Base-by-base conservation (phyloP, 2,329 filamentous ascomycete species). In the Penicillium sumatraense region DNA sequence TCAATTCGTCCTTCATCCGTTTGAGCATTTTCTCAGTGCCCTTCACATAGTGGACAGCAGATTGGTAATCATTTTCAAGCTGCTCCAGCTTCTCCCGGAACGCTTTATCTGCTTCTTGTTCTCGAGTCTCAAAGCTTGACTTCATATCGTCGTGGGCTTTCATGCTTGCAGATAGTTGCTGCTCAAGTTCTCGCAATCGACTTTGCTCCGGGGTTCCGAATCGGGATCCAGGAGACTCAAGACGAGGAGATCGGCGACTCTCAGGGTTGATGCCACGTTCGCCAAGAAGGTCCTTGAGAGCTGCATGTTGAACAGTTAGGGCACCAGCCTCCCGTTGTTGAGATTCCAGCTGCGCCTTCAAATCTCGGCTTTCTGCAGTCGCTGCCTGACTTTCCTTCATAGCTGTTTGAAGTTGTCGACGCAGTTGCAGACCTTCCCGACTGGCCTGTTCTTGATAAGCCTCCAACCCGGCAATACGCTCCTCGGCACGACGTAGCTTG, bases 21-120 rank as follows among this genome's bases (percentile, higher is more conserved):
- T 95, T 93, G 46, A 99, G 85, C 92, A 99, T 97, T 83, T 97
- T 98, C 76, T 99, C 95, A 1, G 95, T 98, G 55, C 95, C 95
- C 75, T 96, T 96, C 64, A 99, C 91, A 69, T 99, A 99, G 75
- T 97, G 95, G 47, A 98, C 93, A 14, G 95, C 93, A 38, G 95
- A 96, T 74, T 97, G 92, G 72, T 99, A 97, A 73, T 99, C 95
- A 71, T 93, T 96, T 76, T 98, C 93, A 27, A 99, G 86, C 70
- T 96, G 93, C 56, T 91, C 86, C 49, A 99, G 83, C 74, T 97
- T 97, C 72, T 97, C 93, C 59, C 93, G 89, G 77, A 96, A 98
- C 44, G 90, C 85, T 52, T 86, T 83, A 71, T 96, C 93, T n/a
- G 91, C 89, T 68, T 96, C 91, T 64, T 95, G 89, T 57, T 91